These are phyloP conservation scores for Cyclotella atomus DNA, from an alignment of 108 stramenopile species.

Conservation along the genomic window DNA sequence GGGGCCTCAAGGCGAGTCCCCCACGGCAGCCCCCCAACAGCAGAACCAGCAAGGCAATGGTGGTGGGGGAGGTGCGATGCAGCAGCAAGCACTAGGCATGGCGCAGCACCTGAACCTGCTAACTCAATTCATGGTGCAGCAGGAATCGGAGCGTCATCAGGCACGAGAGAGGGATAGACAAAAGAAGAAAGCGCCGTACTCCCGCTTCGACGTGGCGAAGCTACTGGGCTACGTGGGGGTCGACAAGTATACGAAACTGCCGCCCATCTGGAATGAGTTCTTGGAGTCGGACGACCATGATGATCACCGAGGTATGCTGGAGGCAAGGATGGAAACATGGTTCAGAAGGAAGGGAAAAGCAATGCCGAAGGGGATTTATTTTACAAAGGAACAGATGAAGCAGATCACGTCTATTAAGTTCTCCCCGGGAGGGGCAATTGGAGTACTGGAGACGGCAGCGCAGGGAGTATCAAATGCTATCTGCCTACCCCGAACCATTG, in stretches of 20 bases:
- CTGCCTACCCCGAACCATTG: background rate
- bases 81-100: background rate
- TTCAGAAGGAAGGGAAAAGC: background rate
- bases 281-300: background rate
- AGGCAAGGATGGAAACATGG: background rate
- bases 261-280: background rate
- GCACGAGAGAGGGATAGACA: background rate
- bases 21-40: background rate
- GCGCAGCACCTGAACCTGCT: background rate
- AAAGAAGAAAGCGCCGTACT: background rate
- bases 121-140: too few species aligned
- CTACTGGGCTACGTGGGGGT: slow-evolving; percentile 4
- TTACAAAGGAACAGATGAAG: background rate
- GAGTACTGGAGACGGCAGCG: background rate
- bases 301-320: background rate
- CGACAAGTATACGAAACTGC: background rate
- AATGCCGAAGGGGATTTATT: background rate
- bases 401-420: background rate
- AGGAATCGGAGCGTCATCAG: background rate
- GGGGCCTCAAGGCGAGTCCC: background rate
- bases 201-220: background rate
- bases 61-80: too few species aligned
- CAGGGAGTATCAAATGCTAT: background rate
- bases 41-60: background rate
- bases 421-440: background rate